Evolutionary conservation across 352 stramenopile genomes (phyloP).

Genomic region (Phytophthora lateralis): DNA sequence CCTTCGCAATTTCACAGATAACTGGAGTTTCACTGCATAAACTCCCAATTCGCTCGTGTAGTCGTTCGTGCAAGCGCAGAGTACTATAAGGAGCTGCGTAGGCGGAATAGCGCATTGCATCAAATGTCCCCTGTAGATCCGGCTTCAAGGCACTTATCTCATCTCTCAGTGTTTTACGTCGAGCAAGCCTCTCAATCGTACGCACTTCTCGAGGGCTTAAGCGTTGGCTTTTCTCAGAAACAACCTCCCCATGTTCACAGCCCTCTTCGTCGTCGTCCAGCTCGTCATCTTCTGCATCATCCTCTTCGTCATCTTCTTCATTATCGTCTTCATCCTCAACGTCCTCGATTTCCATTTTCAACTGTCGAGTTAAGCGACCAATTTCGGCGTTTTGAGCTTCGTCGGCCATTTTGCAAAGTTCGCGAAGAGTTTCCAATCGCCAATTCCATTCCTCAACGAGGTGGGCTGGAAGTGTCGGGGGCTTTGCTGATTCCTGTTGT

Average conservation of each 20-base stretch:
- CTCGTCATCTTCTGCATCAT: constrained; percentile 35
- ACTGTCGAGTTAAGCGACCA: constrained; percentile 10
- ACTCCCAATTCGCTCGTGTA: constrained; percentile 34
- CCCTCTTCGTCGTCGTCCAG: constrained; percentile 27
- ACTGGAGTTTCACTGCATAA: constrained; percentile 52
- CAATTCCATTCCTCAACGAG: constrained; percentile 37
- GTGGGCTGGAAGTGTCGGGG: background rate
- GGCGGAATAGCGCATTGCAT: constrained; percentile 30
- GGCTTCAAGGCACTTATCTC: constrained; percentile 31
- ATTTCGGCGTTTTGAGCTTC: constrained; percentile 27
- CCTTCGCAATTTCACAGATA: constrained; percentile 41
- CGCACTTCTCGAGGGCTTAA: constrained; percentile 18
- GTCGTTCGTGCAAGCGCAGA: constrained; percentile 23
- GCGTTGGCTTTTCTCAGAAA: background rate
- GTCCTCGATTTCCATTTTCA: constrained; percentile 30
- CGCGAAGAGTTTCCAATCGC: constrained; percentile 34
- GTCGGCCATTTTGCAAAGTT: constrained; percentile 36
- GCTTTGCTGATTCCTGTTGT: background rate
- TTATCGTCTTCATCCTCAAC: constrained; percentile 30
- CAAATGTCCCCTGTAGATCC: constrained; percentile 42
- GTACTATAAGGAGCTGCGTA: constrained; percentile 43
- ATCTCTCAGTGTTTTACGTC: constrained; percentile 20
- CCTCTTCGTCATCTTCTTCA: constrained; percentile 37
- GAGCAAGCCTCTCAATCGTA: constrained; percentile 25
- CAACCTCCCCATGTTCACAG: constrained; percentile 1